Evolutionary conservation across 2,329 filamentous ascomycete genomes (phyloP).

Genomic region (Graphium sp.): DNA sequence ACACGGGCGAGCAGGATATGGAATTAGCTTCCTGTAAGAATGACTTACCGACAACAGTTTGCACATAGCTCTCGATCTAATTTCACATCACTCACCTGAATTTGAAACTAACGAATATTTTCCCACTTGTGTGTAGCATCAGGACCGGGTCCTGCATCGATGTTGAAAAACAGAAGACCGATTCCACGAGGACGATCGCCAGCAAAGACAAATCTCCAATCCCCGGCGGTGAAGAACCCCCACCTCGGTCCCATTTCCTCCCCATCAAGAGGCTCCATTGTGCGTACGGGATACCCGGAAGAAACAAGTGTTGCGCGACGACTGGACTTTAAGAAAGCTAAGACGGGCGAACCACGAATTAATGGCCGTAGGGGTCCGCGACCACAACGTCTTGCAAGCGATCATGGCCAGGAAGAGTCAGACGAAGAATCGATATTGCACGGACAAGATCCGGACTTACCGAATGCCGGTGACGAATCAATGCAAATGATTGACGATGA

Average conservation of each 20-base stretch:
- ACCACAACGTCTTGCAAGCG: conserved; percentile 5
- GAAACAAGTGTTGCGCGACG: conserved; percentile 30
- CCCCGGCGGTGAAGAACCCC: conserved; percentile 45
- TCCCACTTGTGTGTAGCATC: too few species aligned
- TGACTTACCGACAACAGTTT: too few species aligned
- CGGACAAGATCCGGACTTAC: too few species aligned
- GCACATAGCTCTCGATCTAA: too few species aligned
- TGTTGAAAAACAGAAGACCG: conserved; percentile 29
- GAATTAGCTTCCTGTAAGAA: too few species aligned
- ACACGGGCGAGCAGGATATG: conserved; percentile 29
- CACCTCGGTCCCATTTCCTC: conserved; percentile 36
- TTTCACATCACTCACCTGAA: too few species aligned
- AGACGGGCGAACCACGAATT: conserved; percentile 12
- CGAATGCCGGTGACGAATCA: conserved; percentile 18
- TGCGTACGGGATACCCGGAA: conserved; percentile 9
- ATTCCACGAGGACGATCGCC: conserved; percentile 38
- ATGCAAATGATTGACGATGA: conserved; percentile 21
- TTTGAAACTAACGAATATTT: too few species aligned
- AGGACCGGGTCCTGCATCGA: conserved; percentile 36
- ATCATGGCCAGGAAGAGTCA: conserved; percentile 8
- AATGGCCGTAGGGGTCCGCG: too few species aligned
- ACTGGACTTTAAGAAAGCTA: conserved; percentile 28
- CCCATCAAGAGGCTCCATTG: conserved; percentile 21
- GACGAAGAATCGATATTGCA: conserved; percentile 10
- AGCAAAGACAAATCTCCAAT: conserved; percentile 41